Base-by-base conservation (phyloP, 1,139 yeast species). In the Debaryomyces psychrophilus region DNA sequence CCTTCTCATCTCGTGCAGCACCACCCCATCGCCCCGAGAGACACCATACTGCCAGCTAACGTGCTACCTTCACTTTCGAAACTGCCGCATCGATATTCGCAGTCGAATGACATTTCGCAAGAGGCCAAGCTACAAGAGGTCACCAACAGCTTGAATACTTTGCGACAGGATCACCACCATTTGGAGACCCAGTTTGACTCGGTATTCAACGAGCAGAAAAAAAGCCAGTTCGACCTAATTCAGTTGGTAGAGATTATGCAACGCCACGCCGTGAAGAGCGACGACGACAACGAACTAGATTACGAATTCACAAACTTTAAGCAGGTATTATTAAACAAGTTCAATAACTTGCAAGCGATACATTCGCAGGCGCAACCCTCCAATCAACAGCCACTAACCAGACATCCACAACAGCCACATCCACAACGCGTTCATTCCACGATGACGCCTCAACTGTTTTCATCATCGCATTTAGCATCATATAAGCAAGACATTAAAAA, bases 171-270 rank as follows among this genome's bases (percentile, higher is more conserved):
- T 39, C 67, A 73, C 55, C 62, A 68, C 17, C 59, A 66, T 38
- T 57, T 78, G 36, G 69, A 68, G 27, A 55, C 68, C n/a, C 66
- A 74, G 41, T 76, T 76, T 50, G 84, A 80, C 28, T 54, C 68
- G 8, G 69, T 79, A 5, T 63, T 67, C 27, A 76, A 71, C 7
- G 83, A 80, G 35, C 56, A 79, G 46, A 69, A 73, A 36, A 67
- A 68, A 43, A 70, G 75, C n/a, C 79, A 77, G 52, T 54, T 68
- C 43, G 86, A 82, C 54, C 67, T 79, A 60, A 72, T 81, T 1
- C 70, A 71, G 28, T 48, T 81, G 4, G 56, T 82, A 31, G 86
- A 81, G 40, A 58, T 76, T 41, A 54, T 81, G 40, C 79, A 76
- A 44, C 73, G 37, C 50, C 60, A 28, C 18, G 26, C 35, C 5